Percentiles rank a stretch among this genome's conserved stretches.
Evolutionary conservation across 148 eudicot genomes (phyloP).

Genomic region (Fagopyrum tataricum): DNA sequence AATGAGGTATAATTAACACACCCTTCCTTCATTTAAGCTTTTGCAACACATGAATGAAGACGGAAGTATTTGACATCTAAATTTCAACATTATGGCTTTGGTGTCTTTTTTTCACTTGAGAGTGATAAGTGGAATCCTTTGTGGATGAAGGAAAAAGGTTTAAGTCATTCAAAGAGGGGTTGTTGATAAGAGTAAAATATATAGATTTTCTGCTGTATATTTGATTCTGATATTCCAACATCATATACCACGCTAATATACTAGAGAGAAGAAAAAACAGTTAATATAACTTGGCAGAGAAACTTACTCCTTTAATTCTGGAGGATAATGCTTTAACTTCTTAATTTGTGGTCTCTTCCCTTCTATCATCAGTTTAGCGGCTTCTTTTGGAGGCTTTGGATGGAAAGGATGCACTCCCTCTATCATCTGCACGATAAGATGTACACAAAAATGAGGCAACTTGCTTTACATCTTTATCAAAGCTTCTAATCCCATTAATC

Average conservation of each 20-base stretch:
- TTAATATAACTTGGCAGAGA: background rate
- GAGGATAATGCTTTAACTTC: slow-evolving; percentile 72
- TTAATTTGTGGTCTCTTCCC: slow-evolving; percentile 70
- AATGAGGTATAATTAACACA: background rate
- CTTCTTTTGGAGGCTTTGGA: slow-evolving; percentile 73
- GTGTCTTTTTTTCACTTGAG: background rate
- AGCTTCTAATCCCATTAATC: slow-evolving; percentile 1
- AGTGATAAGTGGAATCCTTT: background rate
- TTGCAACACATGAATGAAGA: background rate
- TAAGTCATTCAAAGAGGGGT: background rate
- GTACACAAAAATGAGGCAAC: slow-evolving; percentile 5
- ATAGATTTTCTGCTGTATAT: too few relatives aligned
- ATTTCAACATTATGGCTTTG: too few relatives aligned
- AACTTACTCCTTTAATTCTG: slow-evolving; percentile 85
- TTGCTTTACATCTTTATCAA: background rate
- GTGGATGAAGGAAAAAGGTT: background rate
- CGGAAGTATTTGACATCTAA: background rate
- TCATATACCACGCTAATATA: too few relatives aligned
- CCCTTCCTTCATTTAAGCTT: background rate
- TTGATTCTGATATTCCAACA: too few relatives aligned
- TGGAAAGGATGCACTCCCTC: slow-evolving; percentile 84
- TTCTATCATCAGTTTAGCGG: slow-evolving; percentile 55
- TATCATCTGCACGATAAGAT: slow-evolving; percentile 47
- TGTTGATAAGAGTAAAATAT: too few relatives aligned
- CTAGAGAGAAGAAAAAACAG: too few relatives aligned